Evolutionary conservation across 2,329 filamentous ascomycete genomes (phyloP), one percentile per base, ranked within the genome.

Genomic region (Tolypocladium album): DNA sequence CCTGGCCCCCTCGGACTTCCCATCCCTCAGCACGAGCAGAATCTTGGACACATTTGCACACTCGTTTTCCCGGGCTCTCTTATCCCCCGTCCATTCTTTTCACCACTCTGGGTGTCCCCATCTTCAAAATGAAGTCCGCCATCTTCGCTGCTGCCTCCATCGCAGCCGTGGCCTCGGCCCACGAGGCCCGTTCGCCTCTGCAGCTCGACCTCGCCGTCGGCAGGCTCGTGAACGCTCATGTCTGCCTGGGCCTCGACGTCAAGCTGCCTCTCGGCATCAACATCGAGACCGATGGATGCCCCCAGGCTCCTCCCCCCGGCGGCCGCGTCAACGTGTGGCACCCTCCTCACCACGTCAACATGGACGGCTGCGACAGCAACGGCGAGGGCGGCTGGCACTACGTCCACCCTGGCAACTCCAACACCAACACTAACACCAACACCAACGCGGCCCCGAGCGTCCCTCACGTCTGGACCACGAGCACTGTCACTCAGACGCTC

Each of bases 401-500:
- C 62, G 71, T 73, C 47, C 70, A 71, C 62, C 68, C 69, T 31
- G 27, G 27, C 27, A 31, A n/a, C n/a, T n/a, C n/a, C n/a, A n/a
- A 45, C n/a, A 12, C n/a, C 9, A 5, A 24, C 17, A 42, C 40
- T 7, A 17, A 34, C 31, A 34, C 31, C 7, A 34, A 9, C 9
- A 6, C 1, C 43, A 11, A 3, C n/a, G 11, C 22, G 11, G 60
- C 62, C 59, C 58, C 68, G 43, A 57, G 52, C 13, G 47, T 45
- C 58, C 63, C 65, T 47, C 68, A 72, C 64, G 67, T 68, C 63
- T 78, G 74, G 74, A 73, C 71, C 34, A 77, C 74, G 43, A 75
- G 72, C 69, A 78, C 75, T 62, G 65, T 78, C 66, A 76, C 70
- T 58, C 67, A 68, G 58, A 77, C 75, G 24, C 67, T 69, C 47